Conservation (phyloP, 2,329 filamentous ascomycete genomes). For the Xylariaceae sp. region DNA sequence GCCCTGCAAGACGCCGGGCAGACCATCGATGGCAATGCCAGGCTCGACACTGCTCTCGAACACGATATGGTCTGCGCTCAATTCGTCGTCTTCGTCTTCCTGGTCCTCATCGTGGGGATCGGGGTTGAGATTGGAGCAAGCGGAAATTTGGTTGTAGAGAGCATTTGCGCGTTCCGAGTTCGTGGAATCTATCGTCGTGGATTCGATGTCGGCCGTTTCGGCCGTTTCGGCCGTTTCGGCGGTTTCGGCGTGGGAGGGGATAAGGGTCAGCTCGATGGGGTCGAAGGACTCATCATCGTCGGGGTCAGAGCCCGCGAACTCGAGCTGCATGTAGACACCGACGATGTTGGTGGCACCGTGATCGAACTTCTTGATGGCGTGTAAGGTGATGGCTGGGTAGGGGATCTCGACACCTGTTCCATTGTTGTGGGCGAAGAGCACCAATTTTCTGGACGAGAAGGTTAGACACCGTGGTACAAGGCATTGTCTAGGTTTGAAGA, state of each 20-base stretch:
- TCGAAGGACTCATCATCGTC: slow-evolving; percentile 64
- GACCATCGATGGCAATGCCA: slow-evolving; percentile 50
- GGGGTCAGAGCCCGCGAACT: slow-evolving; percentile 55
- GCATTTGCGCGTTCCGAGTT: slow-evolving; percentile 36
- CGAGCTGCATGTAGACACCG: slow-evolving; percentile 64
- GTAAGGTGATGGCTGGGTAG: slow-evolving; percentile 71
- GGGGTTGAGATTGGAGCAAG: slow-evolving; percentile 72
- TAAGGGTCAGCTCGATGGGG: slow-evolving; percentile 63
- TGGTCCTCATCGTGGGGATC: slow-evolving; percentile 60
- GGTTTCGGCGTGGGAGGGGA: slow-evolving; percentile 42
- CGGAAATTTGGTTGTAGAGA: slow-evolving; percentile 67
- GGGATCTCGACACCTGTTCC: slow-evolving; percentile 63
- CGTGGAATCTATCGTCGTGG: slow-evolving; percentile 19
- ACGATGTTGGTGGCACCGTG: slow-evolving; percentile 34
- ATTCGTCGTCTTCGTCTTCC: slow-evolving; percentile 47
- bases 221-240: slow-evolving; percentile 24
- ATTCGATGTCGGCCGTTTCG: slow-evolving; percentile 10
- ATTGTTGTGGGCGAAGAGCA: slow-evolving; percentile 57
- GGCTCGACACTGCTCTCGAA: slow-evolving; percentile 49
- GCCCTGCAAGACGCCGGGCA: slow-evolving; percentile 51
- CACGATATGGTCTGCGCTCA: slow-evolving; percentile 46
- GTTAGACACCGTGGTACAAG: slow-evolving; percentile 3
- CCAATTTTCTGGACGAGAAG: slow-evolving; percentile 46
- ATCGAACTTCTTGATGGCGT: slow-evolving; percentile 63
- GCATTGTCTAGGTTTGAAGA: slow-evolving; percentile 26